These are phyloP conservation scores for Daldinia caldariorum DNA, from an alignment of 495 filamentous ascomycete species.

Conservation along the genomic window DNA sequence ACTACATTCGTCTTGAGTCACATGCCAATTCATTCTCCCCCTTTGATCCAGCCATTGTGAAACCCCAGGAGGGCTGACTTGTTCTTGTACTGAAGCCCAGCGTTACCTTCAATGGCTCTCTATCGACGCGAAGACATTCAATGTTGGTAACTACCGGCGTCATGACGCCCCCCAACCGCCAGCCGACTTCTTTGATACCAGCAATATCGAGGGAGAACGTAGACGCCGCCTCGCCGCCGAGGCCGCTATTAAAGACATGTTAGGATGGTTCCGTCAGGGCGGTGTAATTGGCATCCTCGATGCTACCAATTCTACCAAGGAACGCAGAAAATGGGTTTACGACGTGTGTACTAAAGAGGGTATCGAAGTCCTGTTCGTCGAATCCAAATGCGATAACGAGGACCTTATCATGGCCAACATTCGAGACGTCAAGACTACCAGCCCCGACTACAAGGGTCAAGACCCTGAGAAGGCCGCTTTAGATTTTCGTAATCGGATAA, in stretches of 20 bases:
- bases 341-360: slow-evolving; percentile 75
- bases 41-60: slow-evolving; percentile 4
- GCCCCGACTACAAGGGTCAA: slow-evolving; percentile 91
- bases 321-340: slow-evolving; percentile 89
- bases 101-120: slow-evolving; percentile 96
- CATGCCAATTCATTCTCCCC: not conserved
- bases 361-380: slow-evolving; percentile 92
- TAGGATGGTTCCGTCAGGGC: slow-evolving; percentile 82
- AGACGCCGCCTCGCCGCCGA: slow-evolving; percentile 87
- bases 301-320: slow-evolving; percentile 93
- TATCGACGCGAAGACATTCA: slow-evolving; percentile 91
- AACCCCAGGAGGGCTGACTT: slow-evolving; percentile 29
- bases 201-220: slow-evolving; percentile 88
- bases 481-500: slow-evolving; percentile 93
- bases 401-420: slow-evolving; percentile 97
- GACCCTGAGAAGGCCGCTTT: slow-evolving; percentile 89
- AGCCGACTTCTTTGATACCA: slow-evolving; percentile 91
- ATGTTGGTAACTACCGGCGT: slow-evolving; percentile 94
- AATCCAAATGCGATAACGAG: slow-evolving; percentile 94
- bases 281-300: slow-evolving; percentile 92
- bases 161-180: slow-evolving; percentile 83
- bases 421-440: slow-evolving; percentile 95
- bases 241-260: slow-evolving; percentile 89
- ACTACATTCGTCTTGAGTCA: slow-evolving; percentile 32
- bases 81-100: slow-evolving; percentile 69